These are phyloP conservation scores for Leccinum uliginosum DNA, from an alignment of 768 basidiomycete species.

Conservation along the genomic window DNA sequence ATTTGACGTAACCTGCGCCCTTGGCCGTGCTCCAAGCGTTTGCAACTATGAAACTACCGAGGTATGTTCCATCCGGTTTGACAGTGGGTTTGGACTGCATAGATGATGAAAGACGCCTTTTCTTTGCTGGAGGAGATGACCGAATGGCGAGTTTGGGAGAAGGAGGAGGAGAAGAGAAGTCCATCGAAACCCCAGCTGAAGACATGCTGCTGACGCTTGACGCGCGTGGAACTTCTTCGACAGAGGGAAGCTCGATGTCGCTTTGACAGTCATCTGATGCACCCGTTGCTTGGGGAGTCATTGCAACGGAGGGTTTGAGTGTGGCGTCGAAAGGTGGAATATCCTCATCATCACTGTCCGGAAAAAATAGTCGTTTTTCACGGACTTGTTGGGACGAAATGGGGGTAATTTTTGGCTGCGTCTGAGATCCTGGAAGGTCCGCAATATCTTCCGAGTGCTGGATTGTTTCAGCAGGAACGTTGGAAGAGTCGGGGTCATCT, in stretches of 20 bases:
- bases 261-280: constrained; percentile 28
- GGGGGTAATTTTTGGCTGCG: background rate
- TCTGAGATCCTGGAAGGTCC: background rate
- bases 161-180: constrained; percentile 25
- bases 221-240: constrained; percentile 33
- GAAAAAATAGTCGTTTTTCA: constrained; percentile 37
- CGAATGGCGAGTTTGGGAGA: constrained; percentile 7
- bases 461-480: background rate
- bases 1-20: constrained; percentile 65
- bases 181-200: constrained; percentile 24
- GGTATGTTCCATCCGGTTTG: constrained; percentile 37
- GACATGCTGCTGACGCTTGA: constrained; percentile 39
- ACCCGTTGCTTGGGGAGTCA: constrained; percentile 32
- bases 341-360: constrained; percentile 44
- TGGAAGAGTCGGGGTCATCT: constrained; percentile 41
- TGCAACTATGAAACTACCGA: constrained; percentile 65
- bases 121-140: constrained; percentile 44
- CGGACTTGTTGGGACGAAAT: constrained; percentile 12
- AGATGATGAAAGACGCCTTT: constrained; percentile 42
- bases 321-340: constrained; percentile 12
- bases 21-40: constrained; percentile 79
- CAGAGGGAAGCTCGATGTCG: constrained; percentile 33
- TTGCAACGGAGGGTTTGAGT: background rate
- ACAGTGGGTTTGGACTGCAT: constrained; percentile 9
- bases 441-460: constrained; percentile 7